Percentiles rank a stretch among this genome's conserved stretches.
phyloP scores from a whole-genome alignment of 1,284 basidiomycete genomes.

The Ustilago loliicola region DNA sequence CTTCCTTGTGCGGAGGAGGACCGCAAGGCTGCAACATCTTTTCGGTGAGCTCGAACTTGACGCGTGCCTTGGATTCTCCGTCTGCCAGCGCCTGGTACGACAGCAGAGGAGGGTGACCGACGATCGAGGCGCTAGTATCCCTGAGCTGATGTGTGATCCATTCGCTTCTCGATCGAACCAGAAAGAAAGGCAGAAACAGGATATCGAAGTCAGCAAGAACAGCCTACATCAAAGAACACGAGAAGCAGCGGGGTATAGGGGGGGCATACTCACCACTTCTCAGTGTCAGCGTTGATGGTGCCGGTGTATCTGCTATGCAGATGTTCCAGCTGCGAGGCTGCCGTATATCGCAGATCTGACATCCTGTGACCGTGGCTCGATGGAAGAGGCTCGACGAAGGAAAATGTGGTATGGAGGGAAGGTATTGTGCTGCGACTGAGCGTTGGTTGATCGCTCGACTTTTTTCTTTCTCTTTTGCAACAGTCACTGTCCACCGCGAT shows the following conservation, averaged over 20 bases:
- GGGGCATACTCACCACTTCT: slow-evolving; percentile 62
- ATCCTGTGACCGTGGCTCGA: slow-evolving; percentile 20
- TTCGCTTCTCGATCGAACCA: slow-evolving; percentile 76
- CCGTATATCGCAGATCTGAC: slow-evolving; percentile 52
- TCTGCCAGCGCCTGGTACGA: slow-evolving; percentile 93
- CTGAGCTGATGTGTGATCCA: slow-evolving; percentile 98
- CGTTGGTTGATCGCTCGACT: slow-evolving; percentile 3
- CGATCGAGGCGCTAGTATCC: slow-evolving; percentile 90
- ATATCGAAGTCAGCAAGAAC: slow-evolving; percentile 8
- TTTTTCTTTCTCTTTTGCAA: slow-evolving; percentile 1
- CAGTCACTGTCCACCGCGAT: too few relatives aligned
- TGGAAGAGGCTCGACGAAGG: slow-evolving; percentile 2
- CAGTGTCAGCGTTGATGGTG: slow-evolving; percentile 73
- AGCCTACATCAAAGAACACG: slow-evolving; percentile 14
- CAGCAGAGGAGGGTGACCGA: slow-evolving; percentile 87
- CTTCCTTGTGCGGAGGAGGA: slow-evolving; percentile 91
- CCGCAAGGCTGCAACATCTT: slow-evolving; percentile 99
- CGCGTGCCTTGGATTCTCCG: slow-evolving; percentile 86
- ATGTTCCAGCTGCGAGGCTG: slow-evolving; percentile 65
- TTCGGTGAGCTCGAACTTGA: slow-evolving; percentile 83
- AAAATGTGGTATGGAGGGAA: neutral
- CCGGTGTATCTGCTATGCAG: slow-evolving; percentile 95
- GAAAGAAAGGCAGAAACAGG: slow-evolving; percentile 18
- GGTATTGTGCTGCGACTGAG: neutral
- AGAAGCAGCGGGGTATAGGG: slow-evolving; percentile 13